These are phyloP conservation scores for Jackrogersella multiformis DNA, from an alignment of 495 filamentous ascomycete species.

Conservation along the genomic window DNA sequence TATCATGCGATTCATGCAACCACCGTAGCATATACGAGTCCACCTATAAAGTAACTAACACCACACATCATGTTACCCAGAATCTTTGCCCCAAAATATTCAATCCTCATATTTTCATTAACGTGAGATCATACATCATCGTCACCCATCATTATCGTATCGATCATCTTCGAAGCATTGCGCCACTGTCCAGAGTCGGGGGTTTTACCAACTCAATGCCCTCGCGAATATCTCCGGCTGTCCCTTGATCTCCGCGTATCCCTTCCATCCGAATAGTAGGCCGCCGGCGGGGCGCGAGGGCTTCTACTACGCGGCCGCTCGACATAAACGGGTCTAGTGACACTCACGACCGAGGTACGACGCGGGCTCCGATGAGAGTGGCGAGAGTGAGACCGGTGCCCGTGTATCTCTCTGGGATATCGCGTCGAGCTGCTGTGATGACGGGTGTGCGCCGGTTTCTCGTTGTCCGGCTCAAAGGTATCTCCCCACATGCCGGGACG, in stretches of 20 bases:
- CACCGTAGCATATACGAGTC: constrained; percentile 1
- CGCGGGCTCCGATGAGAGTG: constrained; percentile 39
- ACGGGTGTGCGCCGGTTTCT: constrained; percentile 38
- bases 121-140: constrained; percentile 6
- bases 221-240: constrained; percentile 22
- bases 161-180: background rate
- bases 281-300: constrained; percentile 37
- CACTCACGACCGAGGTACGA: constrained; percentile 35
- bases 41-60: too few relatives aligned
- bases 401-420: constrained; percentile 34
- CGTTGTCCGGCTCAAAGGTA: constrained; percentile 39
- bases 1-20: constrained; percentile 15
- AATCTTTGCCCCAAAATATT: background rate
- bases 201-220: constrained; percentile 3
- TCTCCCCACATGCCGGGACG: constrained; percentile 41
- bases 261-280: constrained; percentile 37
- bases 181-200: background rate
- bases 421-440: constrained; percentile 19
- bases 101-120: background rate
- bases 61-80: background rate
- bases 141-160: background rate
- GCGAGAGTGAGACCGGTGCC: constrained; percentile 38
- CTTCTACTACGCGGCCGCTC: constrained; percentile 33
- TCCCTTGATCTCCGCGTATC: constrained; percentile 36
- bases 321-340: constrained; percentile 38